A percentile compares a stretch with the other conserved stretches of the same genome.
These are phyloP conservation scores for Schizonepeta tenuifolia DNA, from an alignment of 257 asterid genomes.

Conservation along the genomic window DNA sequence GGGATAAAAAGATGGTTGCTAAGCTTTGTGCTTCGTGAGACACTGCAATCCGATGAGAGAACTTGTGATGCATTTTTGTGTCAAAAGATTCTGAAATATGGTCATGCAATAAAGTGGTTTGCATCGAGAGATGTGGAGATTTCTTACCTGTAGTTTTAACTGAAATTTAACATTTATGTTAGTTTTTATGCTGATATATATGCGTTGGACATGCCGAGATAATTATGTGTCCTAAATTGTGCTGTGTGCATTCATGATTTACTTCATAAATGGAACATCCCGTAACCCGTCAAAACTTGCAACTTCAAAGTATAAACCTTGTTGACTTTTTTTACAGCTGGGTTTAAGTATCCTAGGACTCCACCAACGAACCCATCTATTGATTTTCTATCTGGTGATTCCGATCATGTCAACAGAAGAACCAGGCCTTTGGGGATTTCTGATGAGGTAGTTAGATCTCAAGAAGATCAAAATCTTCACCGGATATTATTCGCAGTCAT, in stretches of 20 bases:
- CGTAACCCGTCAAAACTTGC: neutral
- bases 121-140: neutral
- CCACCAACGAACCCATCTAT: conserved; percentile 71
- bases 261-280: neutral
- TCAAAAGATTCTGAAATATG: neutral
- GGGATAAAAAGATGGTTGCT: neutral
- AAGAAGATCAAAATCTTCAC: conserved; percentile 23
- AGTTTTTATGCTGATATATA: neutral
- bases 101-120: conserved; percentile 8
- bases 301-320: conserved; percentile 7
- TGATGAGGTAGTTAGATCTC: conserved; percentile 64
- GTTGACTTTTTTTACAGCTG: conserved; percentile 52
- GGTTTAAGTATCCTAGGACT: conserved; percentile 85
- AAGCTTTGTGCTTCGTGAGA: neutral
- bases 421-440: conserved; percentile 73
- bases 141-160: neutral
- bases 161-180: neutral
- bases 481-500: neutral
- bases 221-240: conserved; percentile 2
- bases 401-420: conserved; percentile 80
- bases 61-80: neutral
- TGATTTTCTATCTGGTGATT: conserved; percentile 80
- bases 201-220: neutral
- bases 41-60: neutral
- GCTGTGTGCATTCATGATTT: neutral